phyloP scores from a whole-genome alignment of 2,329 filamentous ascomycete genomes.

The Colletotrichum shisoi region DNA sequence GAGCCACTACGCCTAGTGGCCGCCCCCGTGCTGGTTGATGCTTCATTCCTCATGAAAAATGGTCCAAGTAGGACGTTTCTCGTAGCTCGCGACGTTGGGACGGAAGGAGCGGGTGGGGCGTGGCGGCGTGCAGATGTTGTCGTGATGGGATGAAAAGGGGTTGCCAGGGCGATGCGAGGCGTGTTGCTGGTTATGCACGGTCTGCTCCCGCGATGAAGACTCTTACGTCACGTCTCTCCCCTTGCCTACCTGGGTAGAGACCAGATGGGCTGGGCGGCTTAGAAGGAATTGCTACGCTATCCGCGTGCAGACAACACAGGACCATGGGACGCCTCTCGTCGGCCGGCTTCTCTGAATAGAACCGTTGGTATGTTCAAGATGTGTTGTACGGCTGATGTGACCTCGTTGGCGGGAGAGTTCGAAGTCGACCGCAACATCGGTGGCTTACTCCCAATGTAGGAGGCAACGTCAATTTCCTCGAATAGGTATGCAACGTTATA shows the following conservation, averaged over 20 bases:
- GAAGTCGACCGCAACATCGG: too few species aligned
- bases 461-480: too few species aligned
- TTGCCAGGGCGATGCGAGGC: background rate
- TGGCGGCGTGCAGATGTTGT: background rate
- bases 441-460: too few species aligned
- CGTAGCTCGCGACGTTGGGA: background rate
- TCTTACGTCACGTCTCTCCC: background rate
- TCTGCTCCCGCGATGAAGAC: background rate
- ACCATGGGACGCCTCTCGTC: too few species aligned
- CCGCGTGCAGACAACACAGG: background rate
- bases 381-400: too few species aligned
- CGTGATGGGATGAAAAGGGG: background rate
- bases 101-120: background rate
- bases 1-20: conserved; percentile 4
- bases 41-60: background rate
- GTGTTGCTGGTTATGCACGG: too few species aligned
- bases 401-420: too few species aligned
- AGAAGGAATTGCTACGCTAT: background rate
- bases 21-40: conserved; percentile 2
- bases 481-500: too few species aligned
- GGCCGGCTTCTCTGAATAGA: too few species aligned
- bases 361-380: too few species aligned
- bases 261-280: background rate
- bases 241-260: too few species aligned
- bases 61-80: background rate